Percentiles rank a stretch among this genome's conserved stretches.
These are phyloP conservation scores for Candida xyloterini DNA, from an alignment of 805 yeast species.

Conservation along the genomic window DNA sequence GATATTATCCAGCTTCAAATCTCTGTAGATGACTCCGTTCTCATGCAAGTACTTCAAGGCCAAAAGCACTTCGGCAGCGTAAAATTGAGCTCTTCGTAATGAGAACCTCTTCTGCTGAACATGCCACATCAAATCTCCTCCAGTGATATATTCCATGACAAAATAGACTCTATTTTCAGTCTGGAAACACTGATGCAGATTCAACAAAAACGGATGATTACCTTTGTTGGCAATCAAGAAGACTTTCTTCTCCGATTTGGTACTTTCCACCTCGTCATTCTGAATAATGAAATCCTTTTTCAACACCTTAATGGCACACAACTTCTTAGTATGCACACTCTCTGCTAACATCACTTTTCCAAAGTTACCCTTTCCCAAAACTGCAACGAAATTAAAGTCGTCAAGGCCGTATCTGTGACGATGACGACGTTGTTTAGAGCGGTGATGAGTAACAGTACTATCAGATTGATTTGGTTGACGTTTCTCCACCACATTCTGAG, in stretches of 20 bases:
- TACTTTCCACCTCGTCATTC: slow-evolving; percentile 94
- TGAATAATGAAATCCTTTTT: slow-evolving; percentile 95
- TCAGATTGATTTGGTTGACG: background rate
- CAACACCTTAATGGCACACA: slow-evolving; percentile 95
- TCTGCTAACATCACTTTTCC: slow-evolving; percentile 98
- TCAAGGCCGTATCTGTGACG: slow-evolving; percentile 86
- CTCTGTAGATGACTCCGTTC: slow-evolving; percentile 94
- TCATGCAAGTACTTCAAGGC: slow-evolving; percentile 94
- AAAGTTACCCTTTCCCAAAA: slow-evolving; percentile 96
- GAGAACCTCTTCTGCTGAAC: slow-evolving; percentile 90
- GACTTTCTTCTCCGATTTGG: slow-evolving; percentile 91
- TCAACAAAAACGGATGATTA: slow-evolving; percentile 88
- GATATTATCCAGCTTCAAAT: slow-evolving; percentile 91
- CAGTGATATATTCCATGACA: slow-evolving; percentile 97
- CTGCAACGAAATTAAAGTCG: slow-evolving; percentile 92
- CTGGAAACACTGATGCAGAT: slow-evolving; percentile 92
- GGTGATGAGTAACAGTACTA: slow-evolving; percentile 15
- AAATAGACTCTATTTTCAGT: slow-evolving; percentile 96
- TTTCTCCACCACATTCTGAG: slow-evolving; percentile 1
- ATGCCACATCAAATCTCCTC: slow-evolving; percentile 99
- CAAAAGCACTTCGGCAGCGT: slow-evolving; percentile 92
- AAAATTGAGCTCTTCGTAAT: slow-evolving; percentile 89
- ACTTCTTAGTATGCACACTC: slow-evolving; percentile 71
- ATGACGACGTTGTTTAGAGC: slow-evolving; percentile 36
- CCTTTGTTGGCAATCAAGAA: slow-evolving; percentile 72